phyloP scores from a whole-genome alignment of 441 rosid species.

The Viola pubescens region DNA sequence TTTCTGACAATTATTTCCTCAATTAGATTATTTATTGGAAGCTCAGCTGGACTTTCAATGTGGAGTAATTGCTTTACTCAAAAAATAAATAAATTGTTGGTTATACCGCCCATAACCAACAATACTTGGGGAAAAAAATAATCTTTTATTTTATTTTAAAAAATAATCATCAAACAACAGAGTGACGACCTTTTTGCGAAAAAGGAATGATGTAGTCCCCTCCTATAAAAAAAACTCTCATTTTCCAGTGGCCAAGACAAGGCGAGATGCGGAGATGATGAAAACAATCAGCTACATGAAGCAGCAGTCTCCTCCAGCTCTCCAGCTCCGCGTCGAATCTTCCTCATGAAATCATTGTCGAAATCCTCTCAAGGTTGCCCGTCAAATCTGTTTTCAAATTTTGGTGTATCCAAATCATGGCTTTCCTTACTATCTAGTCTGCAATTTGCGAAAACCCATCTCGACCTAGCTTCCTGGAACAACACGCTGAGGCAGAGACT shows the following conservation, averaged over 20 bases:
- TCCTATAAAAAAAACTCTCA: too few relatives aligned
- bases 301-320: not conserved
- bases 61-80: too few relatives aligned
- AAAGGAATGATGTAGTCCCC: too few relatives aligned
- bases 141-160: too few relatives aligned
- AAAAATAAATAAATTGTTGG: too few relatives aligned
- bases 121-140: too few relatives aligned
- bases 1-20: not conserved
- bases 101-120: too few relatives aligned
- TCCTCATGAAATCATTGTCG: constrained; percentile 15
- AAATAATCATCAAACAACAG: too few relatives aligned
- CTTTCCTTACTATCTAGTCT: constrained; percentile 10
- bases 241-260: not conserved
- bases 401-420: constrained; percentile 16
- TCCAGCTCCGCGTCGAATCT: not conserved
- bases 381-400: constrained; percentile 10
- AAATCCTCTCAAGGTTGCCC: constrained; percentile 18
- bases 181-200: too few relatives aligned
- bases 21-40: too few relatives aligned
- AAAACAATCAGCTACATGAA: not conserved
- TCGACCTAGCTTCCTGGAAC: not conserved
- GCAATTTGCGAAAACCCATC: constrained; percentile 19
- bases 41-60: too few relatives aligned
- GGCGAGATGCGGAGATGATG: not conserved
- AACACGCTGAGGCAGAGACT: not conserved